Evolutionary conservation across 176 grass and related monocot species (phyloP).

Genomic region (maize (Zea mays)): DNA sequence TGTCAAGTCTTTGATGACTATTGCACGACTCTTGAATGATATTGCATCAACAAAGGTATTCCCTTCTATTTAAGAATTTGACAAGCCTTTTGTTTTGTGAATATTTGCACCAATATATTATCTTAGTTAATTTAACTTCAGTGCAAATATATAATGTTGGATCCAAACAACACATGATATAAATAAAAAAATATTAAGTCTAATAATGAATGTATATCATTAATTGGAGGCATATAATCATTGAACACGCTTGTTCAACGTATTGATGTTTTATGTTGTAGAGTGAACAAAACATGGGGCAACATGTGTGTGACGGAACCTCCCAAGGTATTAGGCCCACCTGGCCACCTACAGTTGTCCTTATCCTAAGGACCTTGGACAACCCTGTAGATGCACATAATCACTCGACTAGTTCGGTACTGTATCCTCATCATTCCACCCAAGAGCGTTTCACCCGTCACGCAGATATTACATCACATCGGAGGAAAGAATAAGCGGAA

Average conservation of each 20-base stretch:
- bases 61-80: background rate
- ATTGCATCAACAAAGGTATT: conserved; percentile 36
- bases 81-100: background rate
- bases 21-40: conserved; percentile 28
- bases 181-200: background rate
- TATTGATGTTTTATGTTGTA: background rate
- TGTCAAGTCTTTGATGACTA: background rate
- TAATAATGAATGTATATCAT: background rate
- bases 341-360: too few species aligned
- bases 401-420: too few species aligned
- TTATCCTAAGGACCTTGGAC: too few species aligned
- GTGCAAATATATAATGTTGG: background rate
- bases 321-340: too few species aligned
- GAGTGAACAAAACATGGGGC: conserved; percentile 31
- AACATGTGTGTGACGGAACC: too few species aligned
- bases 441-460: too few species aligned
- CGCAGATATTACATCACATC: too few species aligned
- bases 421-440: too few species aligned
- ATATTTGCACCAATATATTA: background rate
- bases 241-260: background rate
- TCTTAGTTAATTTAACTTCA: background rate
- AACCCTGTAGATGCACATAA: too few species aligned
- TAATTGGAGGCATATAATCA: background rate
- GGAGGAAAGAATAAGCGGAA: too few species aligned
- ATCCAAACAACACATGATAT: background rate